Evolutionary conservation across 352 stramenopile species (phyloP).

Genomic region (Phytophthora tubulina): DNA sequence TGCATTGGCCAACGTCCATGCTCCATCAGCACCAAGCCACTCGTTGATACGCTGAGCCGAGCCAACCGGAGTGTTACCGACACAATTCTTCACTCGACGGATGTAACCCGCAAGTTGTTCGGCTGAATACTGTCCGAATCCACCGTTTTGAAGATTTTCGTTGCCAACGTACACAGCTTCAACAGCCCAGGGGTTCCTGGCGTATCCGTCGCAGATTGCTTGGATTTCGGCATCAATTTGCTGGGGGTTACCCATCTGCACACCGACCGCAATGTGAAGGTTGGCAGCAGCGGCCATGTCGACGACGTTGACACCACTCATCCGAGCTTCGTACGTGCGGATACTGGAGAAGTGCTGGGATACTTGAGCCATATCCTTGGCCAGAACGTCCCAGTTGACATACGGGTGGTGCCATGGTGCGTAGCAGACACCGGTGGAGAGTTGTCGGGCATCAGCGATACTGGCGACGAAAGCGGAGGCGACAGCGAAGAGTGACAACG

Average conservation of each 20-base stretch:
- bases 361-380: conserved; percentile 45
- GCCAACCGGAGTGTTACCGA: conserved; percentile 59
- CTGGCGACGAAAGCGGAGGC: conserved; percentile 2
- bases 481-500: background rate
- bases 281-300: conserved; percentile 46
- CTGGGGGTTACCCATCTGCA: conserved; percentile 53
- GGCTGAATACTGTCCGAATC: conserved; percentile 44
- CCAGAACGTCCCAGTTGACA: conserved; percentile 43
- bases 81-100: conserved; percentile 55
- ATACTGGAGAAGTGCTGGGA: conserved; percentile 60
- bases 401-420: conserved; percentile 58
- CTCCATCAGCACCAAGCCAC: no score
- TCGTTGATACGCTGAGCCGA: conserved; percentile 71
- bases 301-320: conserved; percentile 59
- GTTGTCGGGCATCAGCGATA: conserved; percentile 3
- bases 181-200: conserved; percentile 43
- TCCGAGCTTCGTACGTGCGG: conserved; percentile 68
- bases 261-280: conserved; percentile 63
- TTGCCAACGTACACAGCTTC: conserved; percentile 80
- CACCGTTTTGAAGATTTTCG: conserved; percentile 64
- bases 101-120: conserved; percentile 53
- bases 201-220: conserved; percentile 57
- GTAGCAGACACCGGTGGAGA: conserved; percentile 57
- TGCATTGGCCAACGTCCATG: conserved; percentile 46
- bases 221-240: conserved; percentile 57